Evolutionary conservation across 768 basidiomycete genomes (phyloP), one percentile per base, ranked within the genome.

Genomic region (Tephrocybe sp.): DNA sequence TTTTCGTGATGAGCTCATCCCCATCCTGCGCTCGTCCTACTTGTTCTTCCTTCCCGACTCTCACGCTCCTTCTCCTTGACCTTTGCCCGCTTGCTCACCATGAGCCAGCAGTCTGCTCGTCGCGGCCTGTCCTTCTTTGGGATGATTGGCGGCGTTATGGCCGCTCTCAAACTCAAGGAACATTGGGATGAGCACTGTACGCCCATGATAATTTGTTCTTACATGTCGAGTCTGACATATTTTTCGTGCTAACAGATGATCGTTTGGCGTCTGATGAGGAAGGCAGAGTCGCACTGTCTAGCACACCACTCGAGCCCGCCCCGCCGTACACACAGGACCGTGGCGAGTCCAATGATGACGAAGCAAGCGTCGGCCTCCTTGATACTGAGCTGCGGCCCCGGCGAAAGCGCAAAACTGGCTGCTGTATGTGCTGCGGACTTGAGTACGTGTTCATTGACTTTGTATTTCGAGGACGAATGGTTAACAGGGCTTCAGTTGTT

Each of bases 401-500:
- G 45, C 58, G 64, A 9, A 69, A 65, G 48, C 64, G 68, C 54
- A 67, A 64, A 42, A 65, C 59, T 47, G 66, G 69, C 12, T 78
- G 75, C 56, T 82, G 78, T 54, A 61, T 78, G 21, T 80, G 79
- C 65, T 81, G 77, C 58, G 78, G 55, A 38, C 34, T 52, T 15
- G 24, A 54, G 45, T 60, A 48, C 28, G 48, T 37, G 18, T 11
- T 1, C 35, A 5, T 24, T 26, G n/a, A n/a, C n/a, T 2, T 41
- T 7, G 7, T 9, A 22, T 25, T 38, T 15, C 11, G n/a, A 22
- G 18, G n/a, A 44, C n/a, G 22, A 13, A 19, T 41, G 42, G 16
- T 31, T 44, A 22, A 51, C 34, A 11, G 2, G 28, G 5, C 8
- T 44, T n/a, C 46, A 82, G 80, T 53, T 80, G 78, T 54, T 66